Percentiles rank a stretch among this genome's conserved stretches.
Conservation (phyloP, 768 basidiomycete genomes). For the Hortiboletus flavorubellus region DNA sequence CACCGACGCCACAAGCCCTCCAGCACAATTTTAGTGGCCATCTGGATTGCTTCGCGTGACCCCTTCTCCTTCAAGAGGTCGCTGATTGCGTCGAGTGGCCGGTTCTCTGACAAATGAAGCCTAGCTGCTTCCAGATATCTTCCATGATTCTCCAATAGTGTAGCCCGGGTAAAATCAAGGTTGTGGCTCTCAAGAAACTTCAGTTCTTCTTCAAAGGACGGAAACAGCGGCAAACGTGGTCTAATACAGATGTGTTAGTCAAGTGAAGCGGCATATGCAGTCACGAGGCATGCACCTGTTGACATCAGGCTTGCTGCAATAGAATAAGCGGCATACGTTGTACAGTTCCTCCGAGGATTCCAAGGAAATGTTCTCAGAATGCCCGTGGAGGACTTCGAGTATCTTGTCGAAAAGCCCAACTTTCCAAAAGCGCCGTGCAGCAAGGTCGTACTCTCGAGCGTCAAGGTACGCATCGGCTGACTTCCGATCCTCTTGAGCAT, state of each 20-base stretch:
- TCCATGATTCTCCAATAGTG: slow-evolving; percentile 26
- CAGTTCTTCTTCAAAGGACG: slow-evolving; percentile 21
- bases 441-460: slow-evolving; percentile 30
- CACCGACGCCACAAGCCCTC: slow-evolving; percentile 41
- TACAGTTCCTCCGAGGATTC: slow-evolving; percentile 37
- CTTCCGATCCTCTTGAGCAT: too few relatives aligned
- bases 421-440: slow-evolving; percentile 49
- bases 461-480: too few relatives aligned
- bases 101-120: slow-evolving; percentile 47
- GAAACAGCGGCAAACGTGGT: slow-evolving; percentile 36
- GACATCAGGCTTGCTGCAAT: too few relatives aligned
- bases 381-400: slow-evolving; percentile 38
- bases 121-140: slow-evolving; percentile 50
- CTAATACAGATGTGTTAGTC: too few relatives aligned
- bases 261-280: too few relatives aligned
- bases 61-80: slow-evolving; percentile 38
- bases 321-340: slow-evolving; percentile 41
- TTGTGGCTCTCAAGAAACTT: too few relatives aligned
- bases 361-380: slow-evolving; percentile 31
- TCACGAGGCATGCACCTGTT: too few relatives aligned
- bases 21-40: slow-evolving; percentile 39
- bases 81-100: slow-evolving; percentile 44
- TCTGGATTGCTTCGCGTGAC: slow-evolving; percentile 26
- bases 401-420: slow-evolving; percentile 53
- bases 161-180: too few relatives aligned